Evolutionary conservation across 2,329 filamentous ascomycete genomes (phyloP).

Genomic region (Aspergillus sp.): DNA sequence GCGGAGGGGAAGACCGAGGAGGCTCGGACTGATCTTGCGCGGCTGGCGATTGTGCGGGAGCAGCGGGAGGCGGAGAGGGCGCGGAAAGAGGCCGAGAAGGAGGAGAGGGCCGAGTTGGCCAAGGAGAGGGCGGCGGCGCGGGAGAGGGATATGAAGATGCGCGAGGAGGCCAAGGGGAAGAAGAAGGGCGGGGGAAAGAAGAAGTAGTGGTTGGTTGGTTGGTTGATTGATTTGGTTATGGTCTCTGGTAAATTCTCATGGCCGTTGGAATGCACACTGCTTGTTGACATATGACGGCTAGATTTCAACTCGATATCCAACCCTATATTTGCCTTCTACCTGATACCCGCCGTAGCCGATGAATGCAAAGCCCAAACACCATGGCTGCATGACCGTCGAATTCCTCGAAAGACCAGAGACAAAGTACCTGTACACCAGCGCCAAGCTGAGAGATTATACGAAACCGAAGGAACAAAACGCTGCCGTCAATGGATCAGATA

Average conservation of each 20-base stretch:
- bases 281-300: too few relatives aligned
- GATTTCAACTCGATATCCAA: too few relatives aligned
- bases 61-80: conserved; percentile 76
- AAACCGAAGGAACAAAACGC: neutral
- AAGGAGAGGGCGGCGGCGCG: conserved; percentile 26
- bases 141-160: conserved; percentile 32
- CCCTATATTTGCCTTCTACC: too few relatives aligned
- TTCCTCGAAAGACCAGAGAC: too few relatives aligned
- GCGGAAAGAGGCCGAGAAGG: conserved; percentile 67
- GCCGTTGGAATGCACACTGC: neutral
- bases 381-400: too few relatives aligned
- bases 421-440: conserved; percentile 18
- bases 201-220: too few relatives aligned
- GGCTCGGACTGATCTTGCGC: conserved; percentile 78
- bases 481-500: conserved; percentile 15
- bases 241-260: neutral
- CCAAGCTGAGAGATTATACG: conserved; percentile 7
- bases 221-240: conserved; percentile 1
- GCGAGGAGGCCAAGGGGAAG: conserved; percentile 29
- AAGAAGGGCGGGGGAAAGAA: conserved; percentile 18
- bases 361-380: too few relatives aligned
- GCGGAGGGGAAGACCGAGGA: conserved; percentile 95
- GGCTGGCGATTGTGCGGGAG: conserved; percentile 72
- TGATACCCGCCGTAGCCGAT: too few relatives aligned
- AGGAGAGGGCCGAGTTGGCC: conserved; percentile 36